Evolutionary conservation across 305 asterid species (phyloP), one percentile per base, ranked within the genome.

Genomic region (Caryopteris hybrid): DNA sequence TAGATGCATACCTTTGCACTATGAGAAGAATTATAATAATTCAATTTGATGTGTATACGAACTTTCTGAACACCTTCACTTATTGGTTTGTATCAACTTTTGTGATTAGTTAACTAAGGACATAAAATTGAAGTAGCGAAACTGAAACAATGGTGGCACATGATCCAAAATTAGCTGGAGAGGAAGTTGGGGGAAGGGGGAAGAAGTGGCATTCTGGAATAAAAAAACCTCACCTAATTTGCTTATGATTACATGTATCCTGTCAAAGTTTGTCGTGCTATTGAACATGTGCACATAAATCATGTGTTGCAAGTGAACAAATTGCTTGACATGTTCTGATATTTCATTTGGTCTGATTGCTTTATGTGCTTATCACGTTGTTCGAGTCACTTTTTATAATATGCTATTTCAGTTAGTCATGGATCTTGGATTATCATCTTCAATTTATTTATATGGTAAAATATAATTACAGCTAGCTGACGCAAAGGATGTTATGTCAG

Each of bases 401-500:
- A 29, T 20, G 42, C 33, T 68, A 18, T 68, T 34, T 58, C 14
- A 17, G 51, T 48, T 60, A 59, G 14, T 48, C 70, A 34, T 67
- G 51, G 52, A 45, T 76, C 9, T 52, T 38, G 51, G 42, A 48
- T 27, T 64, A 22, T 50, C 43, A 34, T 81, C 54, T 46, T 50
- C 53, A 66, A 64, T 64, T 61, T 41, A 45, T 66, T 67, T 17
- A 38, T 66, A 13, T 47, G 61, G 43, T 61, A 14, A 42, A 43
- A 69, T 75, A 61, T 64, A 69, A 76, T 61, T 74, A 75, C 88
- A 89, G 98, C 80, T 92, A 61, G 96, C 97, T 47, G 97, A 89
- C 82, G 91, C 95, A 2, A 92, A 82, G 83, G 93, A 86, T 45
- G 96, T 92, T 39, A 75, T 89, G 75, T 72, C 84, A 73, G 96